Conservation (phyloP, 371 early-diverging fungal genomes). For the Entomophthora muscae region DNA sequence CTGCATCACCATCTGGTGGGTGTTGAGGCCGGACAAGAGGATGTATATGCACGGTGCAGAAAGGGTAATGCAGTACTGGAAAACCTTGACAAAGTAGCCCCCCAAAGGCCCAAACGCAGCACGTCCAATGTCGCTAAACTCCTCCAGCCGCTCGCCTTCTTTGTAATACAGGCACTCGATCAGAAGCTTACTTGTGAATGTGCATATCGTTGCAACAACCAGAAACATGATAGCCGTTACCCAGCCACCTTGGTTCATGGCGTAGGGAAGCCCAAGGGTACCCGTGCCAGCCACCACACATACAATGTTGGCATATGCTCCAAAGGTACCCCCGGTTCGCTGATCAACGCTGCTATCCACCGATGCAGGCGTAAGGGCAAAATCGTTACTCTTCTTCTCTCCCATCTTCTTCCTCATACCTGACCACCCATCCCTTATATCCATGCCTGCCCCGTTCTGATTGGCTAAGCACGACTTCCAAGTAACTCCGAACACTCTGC, state of each 20-base stretch:
- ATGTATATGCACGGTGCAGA: constrained; percentile 63
- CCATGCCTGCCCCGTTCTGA: no score
- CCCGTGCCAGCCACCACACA: constrained; percentile 77
- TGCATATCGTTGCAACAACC: constrained; percentile 48
- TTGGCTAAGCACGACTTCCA: no score
- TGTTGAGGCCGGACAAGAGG: constrained; percentile 45
- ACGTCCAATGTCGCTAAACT: constrained; percentile 37
- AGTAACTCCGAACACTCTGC: no score
- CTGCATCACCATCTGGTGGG: constrained; percentile 25
- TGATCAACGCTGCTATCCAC: not conserved
- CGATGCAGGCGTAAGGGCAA: no score
- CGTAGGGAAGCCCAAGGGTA: constrained; percentile 62
- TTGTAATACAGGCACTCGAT: constrained; percentile 51
- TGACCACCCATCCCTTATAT: no score
- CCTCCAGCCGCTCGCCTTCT: constrained; percentile 18
- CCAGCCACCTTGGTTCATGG: constrained; percentile 74
- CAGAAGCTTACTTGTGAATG: constrained; percentile 46
- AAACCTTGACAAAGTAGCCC: constrained; percentile 32
- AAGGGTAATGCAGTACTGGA: constrained; percentile 43
- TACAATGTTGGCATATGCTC: constrained; percentile 39
- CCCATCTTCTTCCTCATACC: no score
- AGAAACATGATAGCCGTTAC: constrained; percentile 48
- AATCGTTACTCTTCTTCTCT: no score
- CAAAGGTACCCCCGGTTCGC: not conserved
- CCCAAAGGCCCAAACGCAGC: constrained; percentile 45